Percentiles rank a stretch among this genome's conserved stretches.
Conservation (phyloP, 352 stramenopile genomes). For the Globisporangium alternatum region DNA sequence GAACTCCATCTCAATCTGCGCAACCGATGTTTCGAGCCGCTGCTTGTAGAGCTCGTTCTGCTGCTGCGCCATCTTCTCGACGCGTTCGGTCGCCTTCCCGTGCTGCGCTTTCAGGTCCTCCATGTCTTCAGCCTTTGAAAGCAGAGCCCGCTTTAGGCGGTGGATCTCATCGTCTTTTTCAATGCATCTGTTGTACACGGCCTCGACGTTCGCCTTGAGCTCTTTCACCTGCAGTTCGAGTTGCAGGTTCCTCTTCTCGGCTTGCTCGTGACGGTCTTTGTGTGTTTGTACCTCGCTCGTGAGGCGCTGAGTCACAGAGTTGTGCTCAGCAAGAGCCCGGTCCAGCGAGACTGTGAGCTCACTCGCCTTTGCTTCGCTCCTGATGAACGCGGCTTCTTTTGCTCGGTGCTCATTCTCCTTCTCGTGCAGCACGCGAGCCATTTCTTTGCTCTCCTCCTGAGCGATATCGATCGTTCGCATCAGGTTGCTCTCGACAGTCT, state of each 20-base stretch:
- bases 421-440: conserved; percentile 19
- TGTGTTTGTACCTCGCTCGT: conserved; percentile 25
- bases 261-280: conserved; percentile 35
- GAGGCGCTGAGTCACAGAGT: conserved; percentile 11
- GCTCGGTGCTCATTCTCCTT: conserved; percentile 21
- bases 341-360: conserved; percentile 10
- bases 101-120: conserved; percentile 48
- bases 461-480: conserved; percentile 20
- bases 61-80: conserved; percentile 53
- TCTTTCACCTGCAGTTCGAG: conserved; percentile 48
- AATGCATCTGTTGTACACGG: conserved; percentile 46
- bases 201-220: conserved; percentile 40
- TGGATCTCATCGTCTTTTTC: conserved; percentile 62
- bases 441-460: conserved; percentile 15
- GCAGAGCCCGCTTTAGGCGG: conserved; percentile 42
- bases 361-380: not conserved
- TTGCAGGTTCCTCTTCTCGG: conserved; percentile 25
- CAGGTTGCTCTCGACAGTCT: conserved; percentile 13
- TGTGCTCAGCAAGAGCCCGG: conserved; percentile 7
- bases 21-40: conserved; percentile 47
- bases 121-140: conserved; percentile 41
- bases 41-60: conserved; percentile 59
- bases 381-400: conserved; percentile 16
- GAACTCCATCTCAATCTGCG: conserved; percentile 75
- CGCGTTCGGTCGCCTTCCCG: conserved; percentile 41